Evolutionary conservation across 441 rosid genomes (phyloP), one percentile per base, ranked within the genome.

Genomic region (Euphorbia corollata): DNA sequence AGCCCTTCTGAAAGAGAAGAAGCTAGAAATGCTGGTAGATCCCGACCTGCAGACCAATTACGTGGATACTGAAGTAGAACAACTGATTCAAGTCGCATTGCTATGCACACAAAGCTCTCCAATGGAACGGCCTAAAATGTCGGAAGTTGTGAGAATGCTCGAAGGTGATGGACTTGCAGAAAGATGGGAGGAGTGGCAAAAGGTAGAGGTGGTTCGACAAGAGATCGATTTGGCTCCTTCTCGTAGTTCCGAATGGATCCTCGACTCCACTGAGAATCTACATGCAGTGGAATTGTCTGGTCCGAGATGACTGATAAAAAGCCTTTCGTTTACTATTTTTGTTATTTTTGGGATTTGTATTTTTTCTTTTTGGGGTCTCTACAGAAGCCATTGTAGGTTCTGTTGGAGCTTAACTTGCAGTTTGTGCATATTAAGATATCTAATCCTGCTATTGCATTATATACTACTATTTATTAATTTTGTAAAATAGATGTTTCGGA

Each of bases 41-140:
- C 41, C 41, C 85, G 97, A 89, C 75, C 85, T 91, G 69, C 84
- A 82, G 60, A 84, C 61, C 43, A 85, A 89, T 23, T 89, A 89
- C 45, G 74, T 80, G 24, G 89, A 85, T 38, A 74, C 83, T 6
- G 94, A 91, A 75, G 94, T 89, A 47, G 96, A 91, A 73, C 88
- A 89, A 76, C 78, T 91, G 43, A 88, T 91, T 73, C 93, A 91
- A 81, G 93, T 91, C 32, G 97, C 96, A 0, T 69, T 91, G 67
- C 84, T 91, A 34, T 91, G 96, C 82, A 91, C 97, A 6, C 97
- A 90, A 61, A 77, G 91, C 68, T 88, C 91, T 20, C 58, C 96
- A 82, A 73, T 77, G 80, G 90, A 91, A 58, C 83, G 97, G 63
- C 97, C 97, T 0, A 89, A 91, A 83, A 91, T 91, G 41, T 36